These are phyloP conservation scores for Curvularia lunata DNA, from an alignment of 2,329 filamentous ascomycete genomes.

Conservation along the genomic window DNA sequence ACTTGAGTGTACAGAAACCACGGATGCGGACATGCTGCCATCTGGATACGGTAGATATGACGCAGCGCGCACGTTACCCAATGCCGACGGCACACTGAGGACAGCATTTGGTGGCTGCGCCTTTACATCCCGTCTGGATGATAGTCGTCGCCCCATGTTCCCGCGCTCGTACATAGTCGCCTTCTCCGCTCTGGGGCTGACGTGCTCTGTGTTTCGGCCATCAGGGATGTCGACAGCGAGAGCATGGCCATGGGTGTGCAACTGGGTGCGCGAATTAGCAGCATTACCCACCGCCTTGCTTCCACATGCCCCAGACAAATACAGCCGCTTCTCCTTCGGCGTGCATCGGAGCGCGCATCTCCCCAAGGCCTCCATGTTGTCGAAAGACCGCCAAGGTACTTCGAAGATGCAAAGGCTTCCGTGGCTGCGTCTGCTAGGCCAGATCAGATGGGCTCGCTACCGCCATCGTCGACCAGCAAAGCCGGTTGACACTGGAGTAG, in stretches of 20 bases:
- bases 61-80: slow-evolving; percentile 3
- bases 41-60: not conserved
- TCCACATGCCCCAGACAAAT: slow-evolving; percentile 1
- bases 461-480: slow-evolving; percentile 26
- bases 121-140: slow-evolving; percentile 18
- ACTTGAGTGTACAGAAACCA: slow-evolving; percentile 15
- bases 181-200: slow-evolving; percentile 36
- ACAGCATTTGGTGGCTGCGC: slow-evolving; percentile 27
- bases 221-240: slow-evolving; percentile 28
- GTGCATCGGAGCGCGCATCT: slow-evolving; percentile 6
- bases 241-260: slow-evolving; percentile 8
- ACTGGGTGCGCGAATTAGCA: slow-evolving; percentile 20
- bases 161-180: slow-evolving; percentile 15
- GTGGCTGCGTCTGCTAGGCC: slow-evolving; percentile 34
- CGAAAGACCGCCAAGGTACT: slow-evolving; percentile 19
- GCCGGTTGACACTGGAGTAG: slow-evolving; percentile 35
- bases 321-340: not conserved
- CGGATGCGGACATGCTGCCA: slow-evolving; percentile 17
- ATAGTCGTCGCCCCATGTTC: slow-evolving; percentile 32
- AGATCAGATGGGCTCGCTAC: slow-evolving; percentile 26
- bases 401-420: slow-evolving; percentile 5
- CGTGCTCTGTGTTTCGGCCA: slow-evolving; percentile 40
- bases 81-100: slow-evolving; percentile 3
- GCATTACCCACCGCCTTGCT: slow-evolving; percentile 14
- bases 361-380: slow-evolving; percentile 17